Evolutionary conservation across 2,329 filamentous ascomycete species (phyloP).

Genomic region (Stagonosporopsis cucurbitacearum): DNA sequence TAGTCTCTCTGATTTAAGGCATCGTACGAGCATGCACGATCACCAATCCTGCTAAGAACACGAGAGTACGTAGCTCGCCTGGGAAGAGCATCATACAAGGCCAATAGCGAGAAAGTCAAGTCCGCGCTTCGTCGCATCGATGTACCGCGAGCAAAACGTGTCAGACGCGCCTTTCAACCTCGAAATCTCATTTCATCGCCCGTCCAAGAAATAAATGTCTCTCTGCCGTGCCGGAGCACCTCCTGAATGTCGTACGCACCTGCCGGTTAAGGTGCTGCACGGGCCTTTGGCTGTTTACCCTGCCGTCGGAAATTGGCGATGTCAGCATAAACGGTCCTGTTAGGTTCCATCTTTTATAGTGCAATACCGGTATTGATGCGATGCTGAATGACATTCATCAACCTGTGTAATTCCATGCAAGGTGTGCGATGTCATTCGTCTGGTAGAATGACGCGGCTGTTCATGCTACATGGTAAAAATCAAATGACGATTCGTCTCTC

Average conservation of each 20-base stretch:
- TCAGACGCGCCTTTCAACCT: background rate
- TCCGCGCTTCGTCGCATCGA: background rate
- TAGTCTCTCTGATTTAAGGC: background rate
- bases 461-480: background rate
- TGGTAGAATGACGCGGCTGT: background rate
- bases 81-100: conserved; percentile 9
- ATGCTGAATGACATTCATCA: background rate
- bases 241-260: conserved; percentile 3
- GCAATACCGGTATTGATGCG: background rate
- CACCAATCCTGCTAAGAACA: conserved; percentile 5
- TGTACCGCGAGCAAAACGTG: background rate
- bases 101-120: background rate
- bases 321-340: background rate
- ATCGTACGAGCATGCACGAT: conserved; percentile 5
- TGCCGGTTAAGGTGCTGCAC: conserved; percentile 6
- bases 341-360: background rate
- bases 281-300: background rate
- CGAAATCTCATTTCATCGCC: background rate
- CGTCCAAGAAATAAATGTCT: background rate
- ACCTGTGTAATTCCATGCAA: background rate
- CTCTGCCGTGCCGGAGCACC: conserved; percentile 4
- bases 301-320: background rate
- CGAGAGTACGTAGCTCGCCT: conserved; percentile 5
- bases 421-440: too few species aligned
- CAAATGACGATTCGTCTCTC: background rate